phyloP scores from a whole-genome alignment of 345 rosid genomes.

The Draba incana region DNA sequence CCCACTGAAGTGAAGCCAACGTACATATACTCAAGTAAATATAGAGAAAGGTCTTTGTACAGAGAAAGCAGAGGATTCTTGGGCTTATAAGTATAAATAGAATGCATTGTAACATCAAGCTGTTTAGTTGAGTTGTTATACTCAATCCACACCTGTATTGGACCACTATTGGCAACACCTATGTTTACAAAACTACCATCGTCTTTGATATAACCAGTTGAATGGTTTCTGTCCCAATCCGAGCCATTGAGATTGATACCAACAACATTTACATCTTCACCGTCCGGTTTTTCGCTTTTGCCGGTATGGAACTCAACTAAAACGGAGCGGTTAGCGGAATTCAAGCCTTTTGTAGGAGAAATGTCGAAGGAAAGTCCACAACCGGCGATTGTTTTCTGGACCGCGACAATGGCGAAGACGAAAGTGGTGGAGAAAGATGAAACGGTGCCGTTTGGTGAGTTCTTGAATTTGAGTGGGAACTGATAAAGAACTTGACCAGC shows the following conservation, averaged over 20 bases:
- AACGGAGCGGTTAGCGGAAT: constrained; percentile 31
- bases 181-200: not conserved
- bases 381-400: constrained; percentile 27
- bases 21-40: constrained; percentile 47
- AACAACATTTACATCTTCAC: constrained; percentile 52
- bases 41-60: constrained; percentile 24
- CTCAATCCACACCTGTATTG: constrained; percentile 68
- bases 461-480: constrained; percentile 14
- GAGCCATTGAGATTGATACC: constrained; percentile 57
- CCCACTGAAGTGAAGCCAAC: constrained; percentile 79
- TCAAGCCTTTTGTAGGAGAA: constrained; percentile 22
- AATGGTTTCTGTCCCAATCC: not conserved
- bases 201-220: constrained; percentile 25
- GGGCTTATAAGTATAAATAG: constrained; percentile 42
- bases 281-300: constrained; percentile 40
- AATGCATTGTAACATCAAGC: constrained; percentile 52
- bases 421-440: constrained; percentile 29
- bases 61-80: constrained; percentile 44
- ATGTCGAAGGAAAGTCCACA: constrained; percentile 37
- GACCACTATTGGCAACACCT: constrained; percentile 42
- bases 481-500: constrained; percentile 37
- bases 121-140: constrained; percentile 46
- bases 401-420: constrained; percentile 25
- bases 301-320: constrained; percentile 70
- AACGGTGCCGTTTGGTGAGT: constrained; percentile 12